These are phyloP conservation scores for Orobanche coerulescens DNA, from an alignment of 257 asterid genomes.

Conservation along the genomic window DNA sequence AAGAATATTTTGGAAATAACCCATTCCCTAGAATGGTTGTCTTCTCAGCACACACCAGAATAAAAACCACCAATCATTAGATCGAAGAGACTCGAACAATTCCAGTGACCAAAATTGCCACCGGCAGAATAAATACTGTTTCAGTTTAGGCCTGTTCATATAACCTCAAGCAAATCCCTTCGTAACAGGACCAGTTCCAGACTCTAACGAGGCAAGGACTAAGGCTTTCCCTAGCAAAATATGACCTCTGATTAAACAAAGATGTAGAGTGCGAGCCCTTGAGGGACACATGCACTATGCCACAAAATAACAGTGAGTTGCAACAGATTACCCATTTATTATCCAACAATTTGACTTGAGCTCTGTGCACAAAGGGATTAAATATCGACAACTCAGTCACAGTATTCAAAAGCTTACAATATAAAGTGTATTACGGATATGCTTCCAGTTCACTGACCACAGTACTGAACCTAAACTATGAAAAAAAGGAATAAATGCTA, in stretches of 20 bases:
- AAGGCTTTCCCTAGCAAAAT: neutral
- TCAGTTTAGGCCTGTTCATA: neutral
- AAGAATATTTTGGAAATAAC: no score
- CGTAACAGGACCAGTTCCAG: neutral
- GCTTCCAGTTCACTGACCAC: neutral
- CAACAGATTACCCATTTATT: neutral
- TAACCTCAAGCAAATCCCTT: neutral
- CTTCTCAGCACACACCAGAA: no score
- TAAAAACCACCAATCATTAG: neutral
- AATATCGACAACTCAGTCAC: neutral
- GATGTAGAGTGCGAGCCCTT: neutral
- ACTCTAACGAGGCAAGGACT: conserved; percentile 8
- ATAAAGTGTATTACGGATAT: neutral
- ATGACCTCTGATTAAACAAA: neutral
- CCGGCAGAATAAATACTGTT: neutral
- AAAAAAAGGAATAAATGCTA: neutral
- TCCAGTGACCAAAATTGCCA: neutral
- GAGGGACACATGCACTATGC: neutral
- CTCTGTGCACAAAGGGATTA: neutral
- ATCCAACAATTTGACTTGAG: neutral
- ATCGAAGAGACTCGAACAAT: neutral
- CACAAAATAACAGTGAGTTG: neutral
- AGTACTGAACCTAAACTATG: neutral
- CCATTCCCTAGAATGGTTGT: no score
- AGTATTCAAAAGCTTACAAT: neutral